Evolutionary conservation across 73 alveolate genomes (phyloP), one percentile per base, ranked within the genome.

Genomic region (Durusdinium trenchii): DNA sequence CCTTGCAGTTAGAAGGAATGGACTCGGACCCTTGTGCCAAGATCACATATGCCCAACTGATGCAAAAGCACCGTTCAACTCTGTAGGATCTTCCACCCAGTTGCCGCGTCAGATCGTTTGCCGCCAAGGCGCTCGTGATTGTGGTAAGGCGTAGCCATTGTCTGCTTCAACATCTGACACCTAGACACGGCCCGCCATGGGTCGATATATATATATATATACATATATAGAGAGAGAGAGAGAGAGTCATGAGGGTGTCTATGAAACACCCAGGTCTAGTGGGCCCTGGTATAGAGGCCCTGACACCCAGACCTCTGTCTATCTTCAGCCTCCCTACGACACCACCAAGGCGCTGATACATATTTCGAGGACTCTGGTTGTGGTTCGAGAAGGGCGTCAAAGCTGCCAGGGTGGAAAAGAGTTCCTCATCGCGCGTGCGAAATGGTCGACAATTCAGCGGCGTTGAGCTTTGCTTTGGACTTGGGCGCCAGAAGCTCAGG

Each of bases 131-230:
- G 99, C 36, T 99, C 99, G 96, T 99, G 99, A 95, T 99, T 99
- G 99, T 99, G 99, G 99, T 99, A 99, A 4, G 99, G 99, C 38
- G 99, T 99, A 38, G 99, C 99, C 99, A 99, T 99, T 32, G 99
- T 99, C 99, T 99, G 99, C 99, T 99, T 99, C 57, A 99, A 99
- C 99, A 99, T 99, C 99, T 99, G 99, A 43, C 91, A 81, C 91
- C 91, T 81, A 47, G 35, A 12, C 23, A 67, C 64, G 28, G 64
- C n/a, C n/a, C n/a, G n/a, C n/a, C n/a, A n/a, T n/a, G n/a, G n/a
- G n/a, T 40, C n/a, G 7, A 73, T 2, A 4, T 73, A 3, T 75
- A n/a, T 75, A 1, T 75, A 36, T 40, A 16, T 40, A 54, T 75
- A 36, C n/a, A 75, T 6, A 75, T 42, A 35, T 14, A 36, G 40